These are phyloP conservation scores for Ogataea thermomethanolica DNA, from an alignment of 805 yeast genomes.

Conservation along the genomic window DNA sequence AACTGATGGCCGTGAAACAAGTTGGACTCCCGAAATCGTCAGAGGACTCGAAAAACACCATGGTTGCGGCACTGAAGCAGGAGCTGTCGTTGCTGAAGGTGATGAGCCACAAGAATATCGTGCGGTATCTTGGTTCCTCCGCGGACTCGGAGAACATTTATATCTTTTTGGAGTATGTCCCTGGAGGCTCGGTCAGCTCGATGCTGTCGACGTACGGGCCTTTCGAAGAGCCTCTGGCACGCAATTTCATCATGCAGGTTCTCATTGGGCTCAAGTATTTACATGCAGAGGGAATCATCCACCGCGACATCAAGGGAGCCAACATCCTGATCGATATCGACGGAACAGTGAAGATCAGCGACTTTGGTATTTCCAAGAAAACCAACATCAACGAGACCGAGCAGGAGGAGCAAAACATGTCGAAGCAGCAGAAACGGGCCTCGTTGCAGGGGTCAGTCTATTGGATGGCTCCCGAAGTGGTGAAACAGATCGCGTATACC, in stretches of 20 bases:
- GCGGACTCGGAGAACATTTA: constrained; percentile 68
- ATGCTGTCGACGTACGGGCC: constrained; percentile 59
- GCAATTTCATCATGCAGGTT: constrained; percentile 54
- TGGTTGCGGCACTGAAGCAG: constrained; percentile 78
- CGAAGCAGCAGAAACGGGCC: constrained; percentile 57
- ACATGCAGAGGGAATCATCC: constrained; percentile 56
- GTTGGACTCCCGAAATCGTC: constrained; percentile 59
- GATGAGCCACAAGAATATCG: constrained; percentile 87
- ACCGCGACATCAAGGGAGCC: constrained; percentile 64
- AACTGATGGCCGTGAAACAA: constrained; percentile 95
- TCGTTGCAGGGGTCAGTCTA: constrained; percentile 92
- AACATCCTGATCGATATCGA: constrained; percentile 56
- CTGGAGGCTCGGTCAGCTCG: constrained; percentile 47
- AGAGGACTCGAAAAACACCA: constrained; percentile 32
- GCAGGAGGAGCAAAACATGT: constrained; percentile 34
- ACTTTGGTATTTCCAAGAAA: constrained; percentile 64
- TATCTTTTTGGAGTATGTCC: constrained; percentile 60
- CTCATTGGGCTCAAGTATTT: constrained; percentile 52
- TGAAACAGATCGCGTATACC: constrained; percentile 86
- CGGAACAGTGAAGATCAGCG: constrained; percentile 62
- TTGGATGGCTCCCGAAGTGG: constrained; percentile 99
- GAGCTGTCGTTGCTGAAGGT: constrained; percentile 78
- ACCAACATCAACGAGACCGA: constrained; percentile 27
- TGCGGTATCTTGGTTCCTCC: constrained; percentile 85
- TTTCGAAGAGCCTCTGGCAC: constrained; percentile 55